Conservation (phyloP, 495 filamentous ascomycete genomes). For the Aspergillus indologenus region DNA sequence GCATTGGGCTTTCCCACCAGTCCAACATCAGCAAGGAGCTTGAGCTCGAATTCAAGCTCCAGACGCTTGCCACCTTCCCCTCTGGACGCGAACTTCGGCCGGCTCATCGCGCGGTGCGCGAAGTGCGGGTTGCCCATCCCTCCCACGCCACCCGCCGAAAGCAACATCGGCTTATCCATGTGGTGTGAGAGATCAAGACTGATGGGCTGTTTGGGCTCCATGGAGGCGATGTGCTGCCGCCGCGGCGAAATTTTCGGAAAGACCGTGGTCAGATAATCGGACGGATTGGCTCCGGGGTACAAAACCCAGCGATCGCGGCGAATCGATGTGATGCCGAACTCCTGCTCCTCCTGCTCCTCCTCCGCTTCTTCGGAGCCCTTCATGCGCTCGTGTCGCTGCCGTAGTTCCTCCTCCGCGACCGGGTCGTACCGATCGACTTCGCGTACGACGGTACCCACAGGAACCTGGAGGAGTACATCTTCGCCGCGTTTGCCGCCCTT, state of each 20-base stretch:
- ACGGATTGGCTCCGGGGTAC: conserved; percentile 69
- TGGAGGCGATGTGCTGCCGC: conserved; percentile 52
- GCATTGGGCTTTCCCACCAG: conserved; percentile 94
- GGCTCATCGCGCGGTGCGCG: conserved; percentile 59
- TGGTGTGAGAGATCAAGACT: conserved; percentile 77
- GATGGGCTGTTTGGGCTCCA: conserved; percentile 69
- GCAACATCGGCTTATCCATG: conserved; percentile 78
- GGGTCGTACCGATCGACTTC: conserved; percentile 80
- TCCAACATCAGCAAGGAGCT: conserved; percentile 90
- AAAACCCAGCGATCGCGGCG: conserved; percentile 75
- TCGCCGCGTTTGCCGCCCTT: conserved; percentile 77
- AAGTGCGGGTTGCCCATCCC: conserved; percentile 95
- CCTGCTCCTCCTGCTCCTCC: conserved; percentile 28
- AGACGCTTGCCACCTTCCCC: conserved; percentile 77
- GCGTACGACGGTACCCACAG: conserved; percentile 85
- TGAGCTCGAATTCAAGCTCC: conserved; percentile 84
- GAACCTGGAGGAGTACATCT: conserved; percentile 84
- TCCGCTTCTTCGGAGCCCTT: conserved; percentile 2
- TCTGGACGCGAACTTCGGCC: conserved; percentile 83
- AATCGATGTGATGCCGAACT: conserved; percentile 31
- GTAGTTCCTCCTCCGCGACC: conserved; percentile 57
- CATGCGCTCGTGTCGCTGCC: conserved; percentile 28
- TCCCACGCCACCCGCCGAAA: conserved; percentile 85
- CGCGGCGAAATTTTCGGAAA: conserved; percentile 60
- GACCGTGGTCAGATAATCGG: conserved; percentile 58